These are phyloP conservation scores for Penicillium sp. DNA, from an alignment of 2,329 filamentous ascomycete species.

Conservation along the genomic window DNA sequence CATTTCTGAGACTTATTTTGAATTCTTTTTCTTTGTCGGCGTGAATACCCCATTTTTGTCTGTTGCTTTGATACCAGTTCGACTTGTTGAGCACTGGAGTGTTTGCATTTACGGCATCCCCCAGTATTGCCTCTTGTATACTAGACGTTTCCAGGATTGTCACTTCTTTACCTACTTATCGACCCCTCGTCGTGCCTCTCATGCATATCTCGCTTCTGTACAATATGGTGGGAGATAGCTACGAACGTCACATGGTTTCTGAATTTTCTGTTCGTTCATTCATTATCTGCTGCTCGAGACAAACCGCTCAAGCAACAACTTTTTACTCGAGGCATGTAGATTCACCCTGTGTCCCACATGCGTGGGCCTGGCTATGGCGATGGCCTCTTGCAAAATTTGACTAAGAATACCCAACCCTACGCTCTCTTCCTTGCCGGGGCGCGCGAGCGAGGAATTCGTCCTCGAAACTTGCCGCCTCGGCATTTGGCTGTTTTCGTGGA, in stretches of 20 bases:
- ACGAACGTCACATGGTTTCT: too few species aligned
- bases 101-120: conserved; percentile 7
- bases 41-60: conserved; percentile 18
- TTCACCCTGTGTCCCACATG: too few species aligned
- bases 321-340: too few species aligned
- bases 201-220: too few species aligned
- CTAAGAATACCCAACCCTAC: conserved; percentile 7
- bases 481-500: conserved; percentile 19
- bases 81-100: conserved; percentile 1
- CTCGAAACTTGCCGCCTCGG: conserved; percentile 21
- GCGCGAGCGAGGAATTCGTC: conserved; percentile 24
- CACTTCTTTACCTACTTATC: too few species aligned
- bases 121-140: conserved; percentile 11
- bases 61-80: conserved; percentile 5
- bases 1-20: conserved; percentile 1
- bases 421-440: not conserved
- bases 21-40: conserved; percentile 9
- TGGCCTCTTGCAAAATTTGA: too few species aligned
- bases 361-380: too few species aligned
- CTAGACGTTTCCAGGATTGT: conserved; percentile 1
- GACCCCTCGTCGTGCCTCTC: too few species aligned
- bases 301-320: too few species aligned
- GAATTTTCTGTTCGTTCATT: too few species aligned
- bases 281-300: too few species aligned
- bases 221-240: too few species aligned